Conservation (phyloP, 73 alveolate genomes). For the Paramecium octaurelia region DNA sequence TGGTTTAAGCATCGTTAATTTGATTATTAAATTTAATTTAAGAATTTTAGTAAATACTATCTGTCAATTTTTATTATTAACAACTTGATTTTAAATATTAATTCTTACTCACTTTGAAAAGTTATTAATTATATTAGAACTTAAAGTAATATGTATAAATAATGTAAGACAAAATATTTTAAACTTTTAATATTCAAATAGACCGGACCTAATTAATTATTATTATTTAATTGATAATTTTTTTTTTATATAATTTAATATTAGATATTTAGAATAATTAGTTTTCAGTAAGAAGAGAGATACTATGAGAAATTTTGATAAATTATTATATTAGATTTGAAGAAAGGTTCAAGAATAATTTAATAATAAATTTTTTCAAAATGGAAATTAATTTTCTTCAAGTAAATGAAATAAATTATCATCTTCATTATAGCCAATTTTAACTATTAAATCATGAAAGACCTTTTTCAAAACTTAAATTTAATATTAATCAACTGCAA, state of each 20-base stretch:
- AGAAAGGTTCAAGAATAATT: neutral
- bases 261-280: too few species aligned
- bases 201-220: too few species aligned
- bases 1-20: neutral
- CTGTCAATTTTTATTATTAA: neutral
- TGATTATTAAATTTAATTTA: neutral
- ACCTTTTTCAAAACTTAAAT: neutral
- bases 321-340: neutral
- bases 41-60: neutral
- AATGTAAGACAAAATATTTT: too few species aligned
- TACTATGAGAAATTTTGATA: too few species aligned
- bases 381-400: neutral
- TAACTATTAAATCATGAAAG: neutral
- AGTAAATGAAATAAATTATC: conserved; percentile 47
- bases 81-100: neutral
- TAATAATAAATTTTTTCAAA: neutral
- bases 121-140: too few species aligned
- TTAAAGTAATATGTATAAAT: too few species aligned
- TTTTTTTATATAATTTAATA: too few species aligned
- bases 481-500: neutral
- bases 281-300: neutral
- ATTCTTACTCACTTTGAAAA: too few species aligned
- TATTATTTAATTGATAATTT: too few species aligned
- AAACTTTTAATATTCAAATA: too few species aligned
- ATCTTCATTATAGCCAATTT: conserved; percentile 28